These are phyloP conservation scores for Gossypium australe DNA, from an alignment of 345 rosid genomes.

Conservation along the genomic window DNA sequence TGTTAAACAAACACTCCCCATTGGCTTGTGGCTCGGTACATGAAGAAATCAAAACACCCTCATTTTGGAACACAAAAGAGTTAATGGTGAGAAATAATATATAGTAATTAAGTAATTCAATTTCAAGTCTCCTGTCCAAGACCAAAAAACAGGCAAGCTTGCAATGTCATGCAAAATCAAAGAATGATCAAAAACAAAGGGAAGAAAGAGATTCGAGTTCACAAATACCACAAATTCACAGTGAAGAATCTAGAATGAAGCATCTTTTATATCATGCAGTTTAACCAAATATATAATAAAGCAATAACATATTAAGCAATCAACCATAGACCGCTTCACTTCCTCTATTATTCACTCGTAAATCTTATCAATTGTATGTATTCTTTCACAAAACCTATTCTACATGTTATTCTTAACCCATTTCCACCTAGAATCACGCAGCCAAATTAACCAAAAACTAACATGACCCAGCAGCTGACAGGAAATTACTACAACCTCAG, in stretches of 20 bases:
- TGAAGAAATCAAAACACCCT: neutral
- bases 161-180: neutral
- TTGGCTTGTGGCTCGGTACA: neutral
- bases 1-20: neutral
- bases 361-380: neutral
- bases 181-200: neutral
- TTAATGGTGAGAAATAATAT: neutral
- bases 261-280: neutral
- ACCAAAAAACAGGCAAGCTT: neutral
- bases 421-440: neutral
- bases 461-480: neutral
- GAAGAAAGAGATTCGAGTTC: neutral
- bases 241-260: neutral
- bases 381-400: neutral
- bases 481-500: neutral
- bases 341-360: neutral
- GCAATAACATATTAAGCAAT: neutral
- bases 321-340: neutral
- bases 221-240: neutral
- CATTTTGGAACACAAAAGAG: neutral
- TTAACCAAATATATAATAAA: neutral
- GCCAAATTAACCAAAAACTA: neutral
- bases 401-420: neutral
- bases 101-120: neutral
- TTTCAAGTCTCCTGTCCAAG: neutral